Evolutionary conservation across 306 rosid species (phyloP).

Genomic region (Acacia confusa): DNA sequence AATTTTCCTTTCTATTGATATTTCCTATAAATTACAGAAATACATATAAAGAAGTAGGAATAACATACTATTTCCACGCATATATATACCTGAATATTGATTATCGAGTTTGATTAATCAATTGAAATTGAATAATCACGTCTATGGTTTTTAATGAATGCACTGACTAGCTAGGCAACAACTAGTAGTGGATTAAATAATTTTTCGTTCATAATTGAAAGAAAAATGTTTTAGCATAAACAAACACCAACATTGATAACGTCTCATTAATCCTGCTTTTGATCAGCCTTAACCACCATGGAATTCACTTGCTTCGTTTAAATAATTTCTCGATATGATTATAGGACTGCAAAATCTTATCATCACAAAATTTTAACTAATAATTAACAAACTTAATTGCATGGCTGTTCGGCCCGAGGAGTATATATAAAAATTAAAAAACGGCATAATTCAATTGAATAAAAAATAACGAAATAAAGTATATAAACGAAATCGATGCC

Average conservation of each 20-base stretch:
- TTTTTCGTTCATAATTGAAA: not conserved
- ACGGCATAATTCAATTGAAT: too few species aligned
- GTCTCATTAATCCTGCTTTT: not conserved
- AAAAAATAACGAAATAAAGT: too few species aligned
- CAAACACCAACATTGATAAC: not conserved
- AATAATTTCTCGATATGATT: not conserved
- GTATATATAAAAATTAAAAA: too few species aligned
- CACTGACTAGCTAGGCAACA: not conserved
- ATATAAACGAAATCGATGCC: not conserved
- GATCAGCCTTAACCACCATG: not conserved
- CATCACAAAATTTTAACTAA: not conserved
- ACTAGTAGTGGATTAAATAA: not conserved
- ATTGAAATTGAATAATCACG: conserved; percentile 25
- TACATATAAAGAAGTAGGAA: not conserved
- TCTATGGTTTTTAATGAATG: conserved; percentile 15
- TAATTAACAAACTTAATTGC: not conserved
- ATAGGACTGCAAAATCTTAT: not conserved
- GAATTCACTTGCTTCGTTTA: not conserved
- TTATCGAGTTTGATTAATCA: not conserved
- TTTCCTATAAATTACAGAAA: not conserved
- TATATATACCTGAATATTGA: not conserved
- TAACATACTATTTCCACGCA: not conserved
- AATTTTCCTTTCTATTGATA: not conserved
- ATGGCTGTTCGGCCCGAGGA: not conserved
- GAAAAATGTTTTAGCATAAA: not conserved